Conservation (phyloP, 371 early-diverging fungal species). For the Mucor ambiguus region DNA sequence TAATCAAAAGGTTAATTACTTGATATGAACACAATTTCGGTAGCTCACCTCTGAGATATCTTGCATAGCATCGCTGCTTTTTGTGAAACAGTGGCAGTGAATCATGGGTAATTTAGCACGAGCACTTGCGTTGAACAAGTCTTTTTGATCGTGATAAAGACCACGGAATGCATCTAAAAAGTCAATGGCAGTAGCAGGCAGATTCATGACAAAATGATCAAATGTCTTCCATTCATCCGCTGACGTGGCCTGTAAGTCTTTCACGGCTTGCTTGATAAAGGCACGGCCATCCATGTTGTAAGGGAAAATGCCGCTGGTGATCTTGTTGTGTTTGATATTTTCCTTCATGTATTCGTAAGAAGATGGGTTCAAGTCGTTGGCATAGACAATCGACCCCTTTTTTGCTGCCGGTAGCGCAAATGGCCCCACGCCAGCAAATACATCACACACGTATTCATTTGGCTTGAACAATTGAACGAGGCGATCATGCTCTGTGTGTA, state of each 20-base stretch:
- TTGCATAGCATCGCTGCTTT: constrained; percentile 66
- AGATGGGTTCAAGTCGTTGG: constrained; percentile 97
- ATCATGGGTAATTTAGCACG: constrained; percentile 74
- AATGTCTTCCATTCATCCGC: constrained; percentile 67
- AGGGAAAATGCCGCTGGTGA: constrained; percentile 59
- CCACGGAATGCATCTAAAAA: constrained; percentile 88
- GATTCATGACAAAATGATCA: constrained; percentile 97
- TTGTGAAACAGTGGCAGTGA: constrained; percentile 96
- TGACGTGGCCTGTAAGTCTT: constrained; percentile 39
- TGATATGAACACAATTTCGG: neutral
- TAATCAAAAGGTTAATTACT: neutral
- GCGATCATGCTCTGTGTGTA: constrained; percentile 96
- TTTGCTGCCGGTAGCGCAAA: constrained; percentile 97
- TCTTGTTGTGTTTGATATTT: constrained; percentile 85
- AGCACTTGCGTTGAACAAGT: constrained; percentile 33
- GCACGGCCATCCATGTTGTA: constrained; percentile 93
- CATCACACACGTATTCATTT: constrained; percentile 91
- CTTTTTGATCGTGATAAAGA: constrained; percentile 56
- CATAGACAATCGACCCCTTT: constrained; percentile 85
- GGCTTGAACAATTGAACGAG: constrained; percentile 75
- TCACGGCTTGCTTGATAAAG: constrained; percentile 79
- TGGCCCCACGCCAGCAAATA: constrained; percentile 98
- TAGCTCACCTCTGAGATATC: constrained; percentile 68
- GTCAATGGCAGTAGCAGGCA: constrained; percentile 95
- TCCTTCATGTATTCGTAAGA: constrained; percentile 82